phyloP scores from a whole-genome alignment of 108 stramenopile genomes.

The Nitzschia palea region DNA sequence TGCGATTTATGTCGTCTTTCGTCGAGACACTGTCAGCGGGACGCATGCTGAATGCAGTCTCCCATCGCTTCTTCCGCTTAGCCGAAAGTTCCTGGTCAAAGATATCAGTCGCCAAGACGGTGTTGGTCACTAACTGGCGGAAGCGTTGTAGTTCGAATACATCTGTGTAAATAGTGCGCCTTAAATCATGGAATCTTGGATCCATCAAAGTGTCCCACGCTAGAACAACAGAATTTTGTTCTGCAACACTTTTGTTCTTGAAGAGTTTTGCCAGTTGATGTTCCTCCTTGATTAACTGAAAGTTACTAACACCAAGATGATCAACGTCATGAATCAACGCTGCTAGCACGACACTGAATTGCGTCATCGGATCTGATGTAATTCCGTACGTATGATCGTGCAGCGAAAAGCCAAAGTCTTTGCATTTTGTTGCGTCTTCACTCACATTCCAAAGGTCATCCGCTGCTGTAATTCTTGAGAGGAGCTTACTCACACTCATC shows the following conservation, averaged over 20 bases:
- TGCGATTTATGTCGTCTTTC: slow-evolving; percentile 17
- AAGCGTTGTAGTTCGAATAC: slow-evolving; percentile 27
- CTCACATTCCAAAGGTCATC: slow-evolving; percentile 1
- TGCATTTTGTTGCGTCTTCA: not conserved
- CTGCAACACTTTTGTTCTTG: slow-evolving; percentile 39
- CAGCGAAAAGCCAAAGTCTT: not conserved
- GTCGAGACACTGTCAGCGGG: not conserved
- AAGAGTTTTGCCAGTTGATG: slow-evolving; percentile 18
- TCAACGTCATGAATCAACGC: slow-evolving; percentile 49
- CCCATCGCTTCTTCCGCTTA: slow-evolving; percentile 14
- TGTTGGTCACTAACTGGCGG: slow-evolving; percentile 37
- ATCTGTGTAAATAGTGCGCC: slow-evolving; percentile 23
- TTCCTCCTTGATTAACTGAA: slow-evolving; percentile 34
- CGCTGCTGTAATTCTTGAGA: not conserved
- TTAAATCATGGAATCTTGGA: slow-evolving; percentile 19
- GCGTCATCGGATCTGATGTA: slow-evolving; percentile 34
- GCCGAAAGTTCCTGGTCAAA: slow-evolving; percentile 16
- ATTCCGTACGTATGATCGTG: slow-evolving; percentile 27
- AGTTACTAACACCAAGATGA: slow-evolving; percentile 44
- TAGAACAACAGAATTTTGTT: slow-evolving; percentile 34
- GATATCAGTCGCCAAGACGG: slow-evolving; percentile 38
- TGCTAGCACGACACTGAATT: slow-evolving; percentile 39
- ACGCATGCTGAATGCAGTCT: slow-evolving; percentile 10
- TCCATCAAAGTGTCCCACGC: slow-evolving; percentile 42
- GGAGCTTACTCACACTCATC: slow-evolving; percentile 10